Conservation (phyloP, 2,329 filamentous ascomycete species). For the Dactylonectria macrodidyma region DNA sequence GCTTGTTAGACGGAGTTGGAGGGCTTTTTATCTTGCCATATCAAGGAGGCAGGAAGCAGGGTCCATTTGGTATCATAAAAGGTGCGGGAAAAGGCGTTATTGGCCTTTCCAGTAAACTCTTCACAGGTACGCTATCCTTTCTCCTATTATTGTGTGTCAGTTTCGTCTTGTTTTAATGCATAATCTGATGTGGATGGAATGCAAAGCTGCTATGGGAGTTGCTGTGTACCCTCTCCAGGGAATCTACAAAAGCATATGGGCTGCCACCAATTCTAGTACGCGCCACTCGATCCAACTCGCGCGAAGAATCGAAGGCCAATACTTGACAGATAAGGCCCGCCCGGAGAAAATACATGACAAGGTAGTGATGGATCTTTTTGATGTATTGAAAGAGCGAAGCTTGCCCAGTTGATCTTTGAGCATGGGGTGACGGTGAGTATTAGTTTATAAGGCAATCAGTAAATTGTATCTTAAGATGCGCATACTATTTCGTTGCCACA, state of each 20-base stretch:
- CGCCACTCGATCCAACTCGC: neutral
- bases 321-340: neutral
- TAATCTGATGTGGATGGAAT: neutral
- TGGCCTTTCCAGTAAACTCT: neutral
- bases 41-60: neutral
- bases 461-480: too few relatives aligned
- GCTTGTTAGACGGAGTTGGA: neutral
- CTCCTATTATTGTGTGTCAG: neutral
- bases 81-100: neutral
- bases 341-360: neutral
- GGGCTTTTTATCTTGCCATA: neutral
- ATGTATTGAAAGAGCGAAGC: neutral
- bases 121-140: neutral
- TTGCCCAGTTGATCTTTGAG: neutral
- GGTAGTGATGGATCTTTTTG: neutral
- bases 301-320: neutral
- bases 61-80: neutral
- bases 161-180: neutral
- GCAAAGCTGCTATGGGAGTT: neutral
- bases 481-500: too few relatives aligned
- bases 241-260: neutral
- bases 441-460: too few relatives aligned
- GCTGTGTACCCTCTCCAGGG: neutral
- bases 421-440: too few relatives aligned
- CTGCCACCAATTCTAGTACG: neutral